Evolutionary conservation across 163 green algal species (phyloP), one percentile per base, ranked within the genome.

Genomic region (Chlorella variabilis): DNA sequence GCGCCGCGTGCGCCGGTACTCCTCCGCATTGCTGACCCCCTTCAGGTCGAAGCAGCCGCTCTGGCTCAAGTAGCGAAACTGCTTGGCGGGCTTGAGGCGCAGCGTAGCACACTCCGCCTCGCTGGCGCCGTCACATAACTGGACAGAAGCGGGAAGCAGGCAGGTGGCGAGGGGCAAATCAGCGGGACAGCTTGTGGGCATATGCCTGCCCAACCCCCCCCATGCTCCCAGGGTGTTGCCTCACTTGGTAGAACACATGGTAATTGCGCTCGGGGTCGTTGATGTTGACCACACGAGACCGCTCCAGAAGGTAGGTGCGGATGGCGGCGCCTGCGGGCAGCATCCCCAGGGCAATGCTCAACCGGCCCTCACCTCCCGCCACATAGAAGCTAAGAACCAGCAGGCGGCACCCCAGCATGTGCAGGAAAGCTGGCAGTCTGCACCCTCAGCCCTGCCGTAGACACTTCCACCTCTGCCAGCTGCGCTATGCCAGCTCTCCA

Each of bases 241-340:
- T 42, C 56, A 94, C 93, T 91, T 99, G 97, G 84, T 99, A 99
- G 87, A 99, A 99, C 73, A 98, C 94, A 84, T 99, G 97, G 89
- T 98, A 99, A 80, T 97, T 98, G 51, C 97, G 90, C 91, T 99
- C 97, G 1, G 97, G 97, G 86, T 98, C 93, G 78, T 94, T 97
- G 4, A 98, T 83, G 27, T 86, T 86, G 29, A 98, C 95, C 42
- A 99, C 93, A 20, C 97, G 87, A 7, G 94, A 98, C 39, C 97
- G 91, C 90, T 99, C 97, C 80, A 99, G 91, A 71, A 99, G 89
- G 86, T 99, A 99, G 13, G 97, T 99, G 54, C 96, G 90, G 58
- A 99, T 98, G 7, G 97, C 96, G 15, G 97, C 97, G 17, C 96
- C 81, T 73, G 65, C 5, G 34, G 6, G 21, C 78, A 33, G 34